Evolutionary conservation across 2,329 filamentous ascomycete genomes (phyloP).

Genomic region (Colletotrichum tropicicola): DNA sequence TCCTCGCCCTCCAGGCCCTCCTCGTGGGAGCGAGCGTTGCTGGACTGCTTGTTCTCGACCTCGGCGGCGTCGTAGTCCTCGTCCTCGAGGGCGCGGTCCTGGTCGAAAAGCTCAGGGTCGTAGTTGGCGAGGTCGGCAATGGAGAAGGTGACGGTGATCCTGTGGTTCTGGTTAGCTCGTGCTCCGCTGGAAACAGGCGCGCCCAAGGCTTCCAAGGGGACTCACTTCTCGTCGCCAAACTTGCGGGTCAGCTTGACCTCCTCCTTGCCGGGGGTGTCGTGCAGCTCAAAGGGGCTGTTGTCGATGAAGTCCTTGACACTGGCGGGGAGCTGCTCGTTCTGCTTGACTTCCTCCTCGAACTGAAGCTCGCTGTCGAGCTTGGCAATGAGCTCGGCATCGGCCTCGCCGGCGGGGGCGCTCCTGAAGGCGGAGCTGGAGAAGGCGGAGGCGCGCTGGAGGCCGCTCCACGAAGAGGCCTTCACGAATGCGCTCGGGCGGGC

Average conservation of each 20-base stretch:
- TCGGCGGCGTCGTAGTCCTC: slow-evolving; percentile 56
- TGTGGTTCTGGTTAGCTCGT: slow-evolving; percentile 26
- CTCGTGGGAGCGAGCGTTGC: slow-evolving; percentile 64
- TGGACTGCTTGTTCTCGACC: slow-evolving; percentile 63
- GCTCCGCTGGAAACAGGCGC: too few relatives aligned
- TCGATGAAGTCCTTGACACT: slow-evolving; percentile 89
- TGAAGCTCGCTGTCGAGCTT: slow-evolving; percentile 88
- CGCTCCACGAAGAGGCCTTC: slow-evolving; percentile 50
- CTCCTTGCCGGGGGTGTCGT: slow-evolving; percentile 85
- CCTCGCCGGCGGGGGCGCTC: slow-evolving; percentile 54
- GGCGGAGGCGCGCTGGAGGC: slow-evolving; percentile 52
- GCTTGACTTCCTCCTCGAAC: slow-evolving; percentile 84
- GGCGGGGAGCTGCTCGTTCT: slow-evolving; percentile 75
- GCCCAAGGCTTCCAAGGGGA: too few relatives aligned
- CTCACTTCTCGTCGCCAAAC: slow-evolving; percentile 89
- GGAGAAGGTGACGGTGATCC: slow-evolving; percentile 84
- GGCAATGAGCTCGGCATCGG: slow-evolving; percentile 81
- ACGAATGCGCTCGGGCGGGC: slow-evolving; percentile 58
- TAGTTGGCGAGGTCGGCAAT: slow-evolving; percentile 82
- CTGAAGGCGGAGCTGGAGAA: slow-evolving; percentile 58
- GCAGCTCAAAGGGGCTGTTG: slow-evolving; percentile 83
- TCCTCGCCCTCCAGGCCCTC: slow-evolving; percentile 57
- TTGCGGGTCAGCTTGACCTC: slow-evolving; percentile 86
- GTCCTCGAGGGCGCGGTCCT: slow-evolving; percentile 63
- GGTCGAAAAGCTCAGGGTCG: slow-evolving; percentile 66